Conservation (phyloP, 2,329 filamentous ascomycete species). For the Claviceps capensis region DNA sequence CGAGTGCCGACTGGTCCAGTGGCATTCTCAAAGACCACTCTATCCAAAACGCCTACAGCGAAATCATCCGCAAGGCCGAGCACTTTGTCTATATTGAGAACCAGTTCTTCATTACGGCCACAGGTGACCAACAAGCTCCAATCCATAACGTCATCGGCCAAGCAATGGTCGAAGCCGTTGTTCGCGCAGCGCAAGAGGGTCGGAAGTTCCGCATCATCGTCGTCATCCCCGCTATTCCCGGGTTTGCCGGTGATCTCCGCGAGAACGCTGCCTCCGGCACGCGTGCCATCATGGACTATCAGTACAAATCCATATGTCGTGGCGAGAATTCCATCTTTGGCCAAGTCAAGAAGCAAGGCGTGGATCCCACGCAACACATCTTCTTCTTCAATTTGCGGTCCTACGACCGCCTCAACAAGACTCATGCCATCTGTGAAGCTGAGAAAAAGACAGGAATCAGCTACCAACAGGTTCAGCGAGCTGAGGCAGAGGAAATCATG, state of each 20-base stretch:
- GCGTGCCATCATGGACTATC: constrained; percentile 94
- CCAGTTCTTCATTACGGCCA: constrained; percentile 96
- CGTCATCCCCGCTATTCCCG: constrained; percentile 80
- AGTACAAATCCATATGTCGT: constrained; percentile 90
- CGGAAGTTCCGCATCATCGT: constrained; percentile 87
- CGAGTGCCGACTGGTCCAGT: constrained; percentile 85
- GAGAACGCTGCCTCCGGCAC: constrained; percentile 76
- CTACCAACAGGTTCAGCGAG: constrained; percentile 77
- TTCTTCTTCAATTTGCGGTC: constrained; percentile 90
- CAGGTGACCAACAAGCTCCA: constrained; percentile 72
- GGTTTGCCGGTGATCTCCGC: constrained; percentile 83
- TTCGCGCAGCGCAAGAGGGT: constrained; percentile 65
- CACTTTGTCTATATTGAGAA: constrained; percentile 98
- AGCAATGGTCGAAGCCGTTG: constrained; percentile 81
- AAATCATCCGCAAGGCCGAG: constrained; percentile 74
- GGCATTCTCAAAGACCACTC: constrained; percentile 75
- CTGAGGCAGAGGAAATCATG: constrained; percentile 83
- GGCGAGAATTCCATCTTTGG: constrained; percentile 85
- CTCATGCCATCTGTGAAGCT: constrained; percentile 54
- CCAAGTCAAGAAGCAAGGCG: constrained; percentile 55
- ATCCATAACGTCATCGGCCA: constrained; percentile 79
- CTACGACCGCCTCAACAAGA: constrained; percentile 85
- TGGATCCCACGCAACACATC: constrained; percentile 68
- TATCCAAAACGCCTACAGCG: constrained; percentile 76
- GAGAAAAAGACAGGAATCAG: constrained; percentile 72